A percentile compares a stretch with the other conserved stretches of the same genome.
These are phyloP conservation scores for Fusarium nurragi DNA, from an alignment of 2,329 filamentous ascomycete species.

Conservation along the genomic window DNA sequence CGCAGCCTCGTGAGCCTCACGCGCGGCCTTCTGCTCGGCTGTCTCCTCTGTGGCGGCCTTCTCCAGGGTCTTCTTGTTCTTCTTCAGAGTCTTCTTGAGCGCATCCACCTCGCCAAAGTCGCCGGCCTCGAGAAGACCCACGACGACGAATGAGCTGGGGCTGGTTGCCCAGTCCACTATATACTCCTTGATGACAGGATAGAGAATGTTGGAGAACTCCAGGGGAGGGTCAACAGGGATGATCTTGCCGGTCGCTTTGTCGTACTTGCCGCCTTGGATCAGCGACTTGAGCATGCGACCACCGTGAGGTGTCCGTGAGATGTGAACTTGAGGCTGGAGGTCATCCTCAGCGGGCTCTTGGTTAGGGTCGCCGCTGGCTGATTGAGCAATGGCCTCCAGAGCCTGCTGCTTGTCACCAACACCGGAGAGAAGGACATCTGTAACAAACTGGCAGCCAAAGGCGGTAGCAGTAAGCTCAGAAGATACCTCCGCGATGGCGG, in stretches of 20 bases:
- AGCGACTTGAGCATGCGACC: slow-evolving; percentile 91
- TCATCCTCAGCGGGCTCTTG: slow-evolving; percentile 54
- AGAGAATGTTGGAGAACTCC: slow-evolving; percentile 83
- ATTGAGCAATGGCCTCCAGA: slow-evolving; percentile 73
- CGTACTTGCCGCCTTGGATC: slow-evolving; percentile 88
- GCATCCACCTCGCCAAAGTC: slow-evolving; percentile 74
- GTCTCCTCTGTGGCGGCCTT: slow-evolving; percentile 71
- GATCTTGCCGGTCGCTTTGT: slow-evolving; percentile 75
- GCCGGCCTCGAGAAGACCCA: slow-evolving; percentile 80
- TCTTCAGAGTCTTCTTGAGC: slow-evolving; percentile 74
- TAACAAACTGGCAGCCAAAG: slow-evolving; percentile 87
- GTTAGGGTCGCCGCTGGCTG: slow-evolving; percentile 66
- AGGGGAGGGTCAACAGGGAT: slow-evolving; percentile 79
- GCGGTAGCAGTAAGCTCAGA: slow-evolving; percentile 75
- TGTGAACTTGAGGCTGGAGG: slow-evolving; percentile 58
- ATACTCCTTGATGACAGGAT: slow-evolving; percentile 78
- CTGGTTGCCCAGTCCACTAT: slow-evolving; percentile 87
- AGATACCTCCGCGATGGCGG: slow-evolving; percentile 75
- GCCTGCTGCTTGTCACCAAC: slow-evolving; percentile 80
- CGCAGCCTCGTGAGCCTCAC: slow-evolving; percentile 58
- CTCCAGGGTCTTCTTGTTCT: slow-evolving; percentile 76
- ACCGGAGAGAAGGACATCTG: slow-evolving; percentile 81
- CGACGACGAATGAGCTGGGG: slow-evolving; percentile 84
- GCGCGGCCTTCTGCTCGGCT: slow-evolving; percentile 61
- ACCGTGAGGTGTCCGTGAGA: slow-evolving; percentile 69